These are phyloP conservation scores for Rhypophila decipiens DNA, from an alignment of 495 filamentous ascomycete species.

Conservation along the genomic window DNA sequence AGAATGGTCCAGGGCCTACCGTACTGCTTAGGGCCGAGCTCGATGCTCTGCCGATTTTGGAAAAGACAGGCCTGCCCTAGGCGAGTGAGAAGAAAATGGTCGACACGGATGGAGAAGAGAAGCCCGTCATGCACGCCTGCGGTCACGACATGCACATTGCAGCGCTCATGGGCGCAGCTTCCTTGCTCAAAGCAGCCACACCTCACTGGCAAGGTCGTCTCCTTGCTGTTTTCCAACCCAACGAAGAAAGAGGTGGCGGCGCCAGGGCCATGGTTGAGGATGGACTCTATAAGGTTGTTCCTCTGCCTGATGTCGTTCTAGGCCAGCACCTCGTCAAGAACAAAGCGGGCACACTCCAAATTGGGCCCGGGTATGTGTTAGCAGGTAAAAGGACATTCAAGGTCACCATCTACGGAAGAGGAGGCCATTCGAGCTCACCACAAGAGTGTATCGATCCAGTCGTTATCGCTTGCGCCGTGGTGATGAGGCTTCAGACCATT, in stretches of 20 bases:
- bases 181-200: conserved; percentile 35
- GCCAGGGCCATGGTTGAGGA: conserved; percentile 58
- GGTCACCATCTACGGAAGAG: conserved; percentile 43
- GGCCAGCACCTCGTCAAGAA: conserved; percentile 50
- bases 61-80: conserved; percentile 52
- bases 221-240: conserved; percentile 55
- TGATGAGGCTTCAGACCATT: conserved; percentile 51
- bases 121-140: conserved; percentile 61
- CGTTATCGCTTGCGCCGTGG: conserved; percentile 44
- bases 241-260: conserved; percentile 50
- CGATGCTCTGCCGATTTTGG: conserved; percentile 55
- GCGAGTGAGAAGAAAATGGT: conserved; percentile 40
- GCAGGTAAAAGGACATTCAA: conserved; percentile 31
- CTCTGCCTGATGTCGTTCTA: conserved; percentile 50
- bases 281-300: conserved; percentile 46
- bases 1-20: conserved; percentile 49
- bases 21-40: conserved; percentile 56
- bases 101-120: too few species aligned
- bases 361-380: conserved; percentile 9
- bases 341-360: conserved; percentile 36
- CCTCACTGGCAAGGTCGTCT: conserved; percentile 51
- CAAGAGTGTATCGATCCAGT: conserved; percentile 52
- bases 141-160: conserved; percentile 62
- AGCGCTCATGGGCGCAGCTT: conserved; percentile 43
- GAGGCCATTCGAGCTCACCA: conserved; percentile 48